Base-by-base conservation (phyloP, 768 basidiomycete species). In the Auriscalpium orientale region DNA sequence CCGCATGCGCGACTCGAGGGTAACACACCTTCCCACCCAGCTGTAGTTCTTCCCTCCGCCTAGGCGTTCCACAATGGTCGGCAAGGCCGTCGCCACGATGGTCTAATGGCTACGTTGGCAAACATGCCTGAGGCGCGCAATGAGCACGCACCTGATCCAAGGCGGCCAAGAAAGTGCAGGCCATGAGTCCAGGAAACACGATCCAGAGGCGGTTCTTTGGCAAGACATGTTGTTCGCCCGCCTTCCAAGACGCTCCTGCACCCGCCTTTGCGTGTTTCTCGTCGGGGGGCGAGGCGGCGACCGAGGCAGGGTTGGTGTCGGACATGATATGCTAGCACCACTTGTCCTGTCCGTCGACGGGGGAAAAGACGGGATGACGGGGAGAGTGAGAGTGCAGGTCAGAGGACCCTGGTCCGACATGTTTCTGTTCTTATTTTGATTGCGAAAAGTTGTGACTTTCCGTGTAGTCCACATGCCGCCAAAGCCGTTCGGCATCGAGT, bases 1-100 rank as follows among this genome's bases (percentile, higher is more conserved):
- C n/a, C 8, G 50, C 21, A 43, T 15, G n/a, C 2, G 12, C 4
- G 18, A 5, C 8, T n/a, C 12, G 47, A 20, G 20, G 13, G n/a
- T 11, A 22, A 61, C 62, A 13, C 51, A 74, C 75, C 70, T 76
- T 45, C 77, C 75, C 9, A 80, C 76, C 79, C 79, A 80, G 13
- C 74, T 70, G 57, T 80, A 80, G 8, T 74, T 72, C 16, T 68
- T 71, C 0, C 73, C 74, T 3, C 74, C 76, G 16, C 76, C 74
- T 1, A 81, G 65, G 40, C 76, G 68, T 3, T 67, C 67, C 8
- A 76, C 75, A 34, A 80, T 79, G 1, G 78, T 79, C 1, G 80
- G 79, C 13, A 80, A 64, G 4, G 80, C 78, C 12, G 77, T 80
- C 0, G 77, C 69, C 3, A 79, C 76, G 49, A 77, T 75, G 8